Conservation (phyloP, 1,284 basidiomycete species). For the Ustilago sp. region DNA sequence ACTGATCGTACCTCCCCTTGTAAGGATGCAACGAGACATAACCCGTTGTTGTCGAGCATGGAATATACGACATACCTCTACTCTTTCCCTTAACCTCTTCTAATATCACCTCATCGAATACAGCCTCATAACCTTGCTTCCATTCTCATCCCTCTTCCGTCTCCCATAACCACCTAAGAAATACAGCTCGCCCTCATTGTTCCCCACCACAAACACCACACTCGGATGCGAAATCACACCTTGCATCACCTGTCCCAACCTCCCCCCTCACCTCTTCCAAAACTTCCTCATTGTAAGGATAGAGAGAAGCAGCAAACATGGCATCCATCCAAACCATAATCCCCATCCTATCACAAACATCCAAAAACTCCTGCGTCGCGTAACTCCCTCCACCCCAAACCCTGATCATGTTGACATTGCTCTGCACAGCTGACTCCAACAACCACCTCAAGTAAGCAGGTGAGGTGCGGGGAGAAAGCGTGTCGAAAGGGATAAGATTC, state of each 20-base stretch:
- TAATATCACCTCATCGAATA: constrained; percentile 73
- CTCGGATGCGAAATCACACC: constrained; percentile 75
- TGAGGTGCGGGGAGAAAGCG: constrained; percentile 35
- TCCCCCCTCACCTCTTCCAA: constrained; percentile 74
- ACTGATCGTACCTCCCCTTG: constrained; percentile 74
- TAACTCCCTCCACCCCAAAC: constrained; percentile 64
- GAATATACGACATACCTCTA: constrained; percentile 76
- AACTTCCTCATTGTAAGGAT: constrained; percentile 73
- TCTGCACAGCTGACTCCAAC: constrained; percentile 31
- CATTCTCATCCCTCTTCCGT: constrained; percentile 29
- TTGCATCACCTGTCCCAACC: constrained; percentile 76
- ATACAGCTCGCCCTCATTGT: constrained; percentile 56
- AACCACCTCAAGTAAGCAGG: constrained; percentile 46
- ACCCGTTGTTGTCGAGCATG: constrained; percentile 74
- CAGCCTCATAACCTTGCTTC: constrained; percentile 35
- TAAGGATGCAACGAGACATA: constrained; percentile 76
- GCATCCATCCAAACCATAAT: constrained; percentile 78
- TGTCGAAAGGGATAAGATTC: constrained; percentile 52
- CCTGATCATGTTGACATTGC: constrained; percentile 54
- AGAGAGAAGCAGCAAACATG: constrained; percentile 73
- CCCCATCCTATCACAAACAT: constrained; percentile 76
- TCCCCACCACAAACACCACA: constrained; percentile 42
- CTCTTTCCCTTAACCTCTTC: constrained; percentile 73
- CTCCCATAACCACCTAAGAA: constrained; percentile 33
- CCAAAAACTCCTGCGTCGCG: constrained; percentile 72